These are phyloP conservation scores for Phlyctochytrium planicorne DNA, from an alignment of 192 early-diverging fungal species.

Conservation along the genomic window DNA sequence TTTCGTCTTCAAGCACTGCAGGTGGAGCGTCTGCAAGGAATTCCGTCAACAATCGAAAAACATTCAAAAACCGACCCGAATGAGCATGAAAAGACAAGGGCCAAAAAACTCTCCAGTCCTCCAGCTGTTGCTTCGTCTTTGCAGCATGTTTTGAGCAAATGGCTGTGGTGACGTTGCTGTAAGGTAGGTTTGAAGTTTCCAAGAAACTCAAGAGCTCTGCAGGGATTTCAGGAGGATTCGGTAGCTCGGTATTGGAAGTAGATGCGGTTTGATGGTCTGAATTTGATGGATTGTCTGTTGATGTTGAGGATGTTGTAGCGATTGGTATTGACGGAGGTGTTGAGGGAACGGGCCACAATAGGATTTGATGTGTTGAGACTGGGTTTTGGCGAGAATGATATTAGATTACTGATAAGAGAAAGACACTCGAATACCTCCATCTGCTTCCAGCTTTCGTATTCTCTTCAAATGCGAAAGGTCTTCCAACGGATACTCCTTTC, in stretches of 20 bases:
- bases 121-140: constrained; percentile 67
- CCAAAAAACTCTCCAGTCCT: constrained; percentile 78
- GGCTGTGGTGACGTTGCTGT: too few species aligned
- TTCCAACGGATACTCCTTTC: not conserved
- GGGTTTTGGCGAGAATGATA: not conserved
- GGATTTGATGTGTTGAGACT: not conserved
- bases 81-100: constrained; percentile 68
- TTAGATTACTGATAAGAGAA: not conserved
- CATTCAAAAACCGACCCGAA: not conserved
- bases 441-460: not conserved
- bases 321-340: too few species aligned
- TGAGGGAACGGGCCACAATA: too few species aligned
- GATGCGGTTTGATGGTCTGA: not conserved
- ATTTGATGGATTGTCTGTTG: not conserved
- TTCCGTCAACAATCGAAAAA: not conserved
- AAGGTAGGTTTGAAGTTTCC: too few species aligned
- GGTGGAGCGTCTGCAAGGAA: not conserved
- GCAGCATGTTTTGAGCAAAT: constrained; percentile 62
- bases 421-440: constrained; percentile 1
- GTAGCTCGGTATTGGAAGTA: not conserved
- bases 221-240: not conserved
- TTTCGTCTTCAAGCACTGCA: not conserved
- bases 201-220: not conserved
- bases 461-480: not conserved
- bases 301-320: too few species aligned